Percentiles rank a stretch among this genome's conserved stretches.
These are phyloP conservation scores for Colletotrichum godetiae DNA, from an alignment of 2,329 filamentous ascomycete species.

Conservation along the genomic window DNA sequence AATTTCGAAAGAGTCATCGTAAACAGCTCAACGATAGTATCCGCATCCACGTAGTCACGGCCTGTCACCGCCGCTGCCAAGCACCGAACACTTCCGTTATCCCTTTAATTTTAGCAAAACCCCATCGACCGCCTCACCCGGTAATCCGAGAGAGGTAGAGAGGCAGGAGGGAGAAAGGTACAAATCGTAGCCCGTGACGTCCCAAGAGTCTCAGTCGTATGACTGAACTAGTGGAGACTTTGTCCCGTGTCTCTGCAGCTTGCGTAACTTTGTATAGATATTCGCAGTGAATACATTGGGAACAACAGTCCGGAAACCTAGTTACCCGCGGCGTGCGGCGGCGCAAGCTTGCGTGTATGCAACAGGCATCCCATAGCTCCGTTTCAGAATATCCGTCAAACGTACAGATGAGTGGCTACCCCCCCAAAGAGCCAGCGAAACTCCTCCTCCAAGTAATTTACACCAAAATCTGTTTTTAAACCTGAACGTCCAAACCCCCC, in stretches of 20 bases:
- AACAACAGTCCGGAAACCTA: constrained; percentile 11
- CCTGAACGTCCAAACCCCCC: constrained; percentile 4
- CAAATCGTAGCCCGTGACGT: constrained; percentile 14
- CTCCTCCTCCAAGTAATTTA: not conserved
- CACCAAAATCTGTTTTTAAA: constrained; percentile 21
- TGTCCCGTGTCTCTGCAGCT: constrained; percentile 12
- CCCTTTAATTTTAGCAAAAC: constrained; percentile 17
- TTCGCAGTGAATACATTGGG: constrained; percentile 8
- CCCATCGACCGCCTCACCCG: constrained; percentile 19
- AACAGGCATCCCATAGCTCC: constrained; percentile 24
- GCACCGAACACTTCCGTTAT: not conserved
- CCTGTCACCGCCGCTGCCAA: constrained; percentile 8
- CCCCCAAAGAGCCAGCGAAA: not conserved
- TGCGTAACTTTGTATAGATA: not conserved
- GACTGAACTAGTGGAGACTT: constrained; percentile 16
- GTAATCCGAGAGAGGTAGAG: too few relatives aligned
- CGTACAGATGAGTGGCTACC: constrained; percentile 22
- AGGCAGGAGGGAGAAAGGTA: not conserved
- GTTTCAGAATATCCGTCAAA: constrained; percentile 35
- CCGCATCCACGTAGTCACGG: not conserved
- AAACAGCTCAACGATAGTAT: not conserved
- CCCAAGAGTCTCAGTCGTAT: constrained; percentile 28
- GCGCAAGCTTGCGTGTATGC: constrained; percentile 23
- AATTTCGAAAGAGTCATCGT: not conserved
- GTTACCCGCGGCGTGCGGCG: constrained; percentile 5